phyloP scores from a whole-genome alignment of 495 filamentous ascomycete genomes.

The Tuber magnatum region DNA sequence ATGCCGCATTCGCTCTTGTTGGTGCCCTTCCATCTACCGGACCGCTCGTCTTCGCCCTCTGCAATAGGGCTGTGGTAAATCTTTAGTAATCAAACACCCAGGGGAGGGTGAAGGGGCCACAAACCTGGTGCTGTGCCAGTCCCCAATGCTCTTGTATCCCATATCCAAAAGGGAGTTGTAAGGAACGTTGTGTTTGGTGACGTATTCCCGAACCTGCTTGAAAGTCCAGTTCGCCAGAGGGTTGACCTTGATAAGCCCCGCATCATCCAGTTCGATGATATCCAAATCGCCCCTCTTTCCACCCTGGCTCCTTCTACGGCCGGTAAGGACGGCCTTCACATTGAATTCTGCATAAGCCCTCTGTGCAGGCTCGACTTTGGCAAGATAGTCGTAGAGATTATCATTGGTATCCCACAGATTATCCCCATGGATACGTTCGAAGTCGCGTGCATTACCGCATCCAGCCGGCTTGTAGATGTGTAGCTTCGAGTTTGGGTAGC shows the following conservation, averaged over 20 bases:
- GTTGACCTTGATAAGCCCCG: constrained; percentile 93
- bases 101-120: constrained; percentile 7
- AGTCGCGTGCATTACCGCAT: constrained; percentile 61
- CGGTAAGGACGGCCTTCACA: constrained; percentile 90
- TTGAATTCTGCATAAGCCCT: constrained; percentile 81
- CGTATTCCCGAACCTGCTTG: constrained; percentile 76
- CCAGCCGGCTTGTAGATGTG: constrained; percentile 84
- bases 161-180: constrained; percentile 86
- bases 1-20: constrained; percentile 96
- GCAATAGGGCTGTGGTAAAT: constrained; percentile 57
- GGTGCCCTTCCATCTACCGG: constrained; percentile 92
- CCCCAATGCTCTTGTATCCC: constrained; percentile 94
- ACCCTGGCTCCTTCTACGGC: constrained; percentile 84
- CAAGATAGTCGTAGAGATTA: constrained; percentile 90
- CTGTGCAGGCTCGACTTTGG: constrained; percentile 94
- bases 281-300: constrained; percentile 82
- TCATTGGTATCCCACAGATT: constrained; percentile 78
- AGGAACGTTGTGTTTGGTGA: constrained; percentile 76
- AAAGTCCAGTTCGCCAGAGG: constrained; percentile 97
- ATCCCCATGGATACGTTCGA: constrained; percentile 71
- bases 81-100: constrained; percentile 17
- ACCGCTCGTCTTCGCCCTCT: constrained; percentile 90
- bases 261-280: constrained; percentile 87
- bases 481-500: constrained; percentile 69
- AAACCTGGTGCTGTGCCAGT: constrained; percentile 85